Evolutionary conservation across 345 rosid species (phyloP).

Genomic region (Arabidopsis thaliana): DNA sequence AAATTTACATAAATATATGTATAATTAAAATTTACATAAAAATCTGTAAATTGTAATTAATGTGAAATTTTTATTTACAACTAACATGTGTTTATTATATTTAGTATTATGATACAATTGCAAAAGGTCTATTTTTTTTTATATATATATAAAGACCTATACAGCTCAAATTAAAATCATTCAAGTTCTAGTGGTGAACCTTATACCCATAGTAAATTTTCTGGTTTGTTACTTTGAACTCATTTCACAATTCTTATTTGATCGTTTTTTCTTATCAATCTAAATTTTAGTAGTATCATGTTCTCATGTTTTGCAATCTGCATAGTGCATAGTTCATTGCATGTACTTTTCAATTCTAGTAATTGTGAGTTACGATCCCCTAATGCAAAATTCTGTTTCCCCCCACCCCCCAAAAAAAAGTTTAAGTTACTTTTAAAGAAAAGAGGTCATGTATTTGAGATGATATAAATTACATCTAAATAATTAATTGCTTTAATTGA

Average conservation of each 20-base stretch:
- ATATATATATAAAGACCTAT: not conserved
- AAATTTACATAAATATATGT: not conserved
- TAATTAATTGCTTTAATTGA: not conserved
- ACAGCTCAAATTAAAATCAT: constrained; percentile 2
- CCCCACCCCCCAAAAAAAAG: no score
- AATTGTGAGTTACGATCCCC: not conserved
- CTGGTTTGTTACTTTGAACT: not conserved
- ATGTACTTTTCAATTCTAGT: not conserved
- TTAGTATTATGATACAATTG: not conserved
- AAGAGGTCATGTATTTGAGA: not conserved
- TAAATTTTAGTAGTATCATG: not conserved
- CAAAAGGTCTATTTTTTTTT: not conserved
- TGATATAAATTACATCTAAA: not conserved
- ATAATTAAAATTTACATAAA: not conserved
- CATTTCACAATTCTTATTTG: not conserved
- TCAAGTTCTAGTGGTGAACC: not conserved
- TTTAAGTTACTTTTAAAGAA: not conserved
- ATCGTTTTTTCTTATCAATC: not conserved
- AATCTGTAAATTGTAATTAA: constrained; percentile 4
- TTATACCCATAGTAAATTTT: not conserved
- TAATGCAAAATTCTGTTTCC: not conserved
- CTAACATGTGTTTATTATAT: not conserved
- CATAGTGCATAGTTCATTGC: not conserved
- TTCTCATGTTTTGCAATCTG: not conserved
- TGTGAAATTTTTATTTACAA: not conserved